Evolutionary conservation across 768 basidiomycete genomes (phyloP), one percentile per base, ranked within the genome.

Genomic region (Auriscalpium vulgare): DNA sequence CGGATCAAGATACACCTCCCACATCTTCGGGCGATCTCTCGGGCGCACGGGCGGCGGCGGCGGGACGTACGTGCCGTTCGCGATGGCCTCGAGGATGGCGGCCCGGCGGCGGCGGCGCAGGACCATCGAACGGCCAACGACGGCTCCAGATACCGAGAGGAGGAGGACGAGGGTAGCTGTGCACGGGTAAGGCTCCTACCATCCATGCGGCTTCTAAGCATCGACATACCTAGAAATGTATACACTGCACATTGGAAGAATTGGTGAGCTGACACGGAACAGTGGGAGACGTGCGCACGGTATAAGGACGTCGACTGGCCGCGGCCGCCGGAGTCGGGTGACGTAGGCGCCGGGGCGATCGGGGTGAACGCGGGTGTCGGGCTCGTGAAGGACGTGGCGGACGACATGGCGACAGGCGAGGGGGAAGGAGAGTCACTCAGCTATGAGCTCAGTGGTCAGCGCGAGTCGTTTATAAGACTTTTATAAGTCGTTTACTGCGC

Each of bases 81-180:
- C 52, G 52, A 53, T 53, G 14, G 52, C 43, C 2, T 47, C 37
- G 23, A 47, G 16, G 17, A 50, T 17, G 10, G 49, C 38, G 3
- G 44, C 51, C 36, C 45, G 52, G 8, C 52, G 56, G 9, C 19
- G 56, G 17, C 59, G 56, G 37, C 59, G 59, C 7, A 49, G 44
- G 35, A 36, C 56, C 21, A 59, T 17, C 8, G 59, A 38, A 36
- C 56, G 59, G 4, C 17, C n/a, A 21, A 59, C 37, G 44, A 59
- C 37, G 10, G 19, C 13, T 16, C 19, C 51, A 23, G 43, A 53
- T 23, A 53, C 43, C 8, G 43, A 17, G 51, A 45, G n/a, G 23
- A 53, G 51, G 51, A 53, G 19, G 19, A 29, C 29, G 11, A 53
- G 51, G 16, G 51, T 53, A 9, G 51, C 51, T 51, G 50, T 29